Conservation (phyloP, 148 eudicot genomes). For the Chenopodium formosanum region DNA sequence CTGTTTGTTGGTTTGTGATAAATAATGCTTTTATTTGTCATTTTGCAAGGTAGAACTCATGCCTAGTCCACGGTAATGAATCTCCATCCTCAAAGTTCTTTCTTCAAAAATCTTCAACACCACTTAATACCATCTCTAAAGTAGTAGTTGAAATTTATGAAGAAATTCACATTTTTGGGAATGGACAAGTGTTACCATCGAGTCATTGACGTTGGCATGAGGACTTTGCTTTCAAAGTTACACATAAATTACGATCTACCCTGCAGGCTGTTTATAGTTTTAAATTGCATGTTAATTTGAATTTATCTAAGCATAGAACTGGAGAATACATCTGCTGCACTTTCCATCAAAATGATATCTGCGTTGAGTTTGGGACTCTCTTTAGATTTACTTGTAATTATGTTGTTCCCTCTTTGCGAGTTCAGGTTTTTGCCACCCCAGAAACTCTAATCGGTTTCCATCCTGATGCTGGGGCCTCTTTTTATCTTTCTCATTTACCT, state of each 20-base stretch:
- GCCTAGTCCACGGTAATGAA: not conserved
- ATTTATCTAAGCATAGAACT: not conserved
- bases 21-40: not conserved
- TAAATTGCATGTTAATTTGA: not conserved
- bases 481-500: conserved; percentile 87
- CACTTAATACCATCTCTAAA: no score
- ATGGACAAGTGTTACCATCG: no score
- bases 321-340: not conserved
- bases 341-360: not conserved
- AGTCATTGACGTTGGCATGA: no score
- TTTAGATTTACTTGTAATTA: not conserved
- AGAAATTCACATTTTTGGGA: no score
- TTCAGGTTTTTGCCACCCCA: conserved; percentile 89
- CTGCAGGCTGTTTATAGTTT: not conserved
- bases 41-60: not conserved
- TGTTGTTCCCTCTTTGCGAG: not conserved
- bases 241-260: not conserved
- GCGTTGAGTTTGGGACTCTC: not conserved
- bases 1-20: no score
- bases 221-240: no score
- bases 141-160: no score
- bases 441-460: conserved; percentile 90
- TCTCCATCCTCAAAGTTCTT: not conserved
- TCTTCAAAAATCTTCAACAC: not conserved
- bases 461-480: conserved; percentile 94